Evolutionary conservation across 768 basidiomycete species (phyloP).

Genomic region (Russula lepida): DNA sequence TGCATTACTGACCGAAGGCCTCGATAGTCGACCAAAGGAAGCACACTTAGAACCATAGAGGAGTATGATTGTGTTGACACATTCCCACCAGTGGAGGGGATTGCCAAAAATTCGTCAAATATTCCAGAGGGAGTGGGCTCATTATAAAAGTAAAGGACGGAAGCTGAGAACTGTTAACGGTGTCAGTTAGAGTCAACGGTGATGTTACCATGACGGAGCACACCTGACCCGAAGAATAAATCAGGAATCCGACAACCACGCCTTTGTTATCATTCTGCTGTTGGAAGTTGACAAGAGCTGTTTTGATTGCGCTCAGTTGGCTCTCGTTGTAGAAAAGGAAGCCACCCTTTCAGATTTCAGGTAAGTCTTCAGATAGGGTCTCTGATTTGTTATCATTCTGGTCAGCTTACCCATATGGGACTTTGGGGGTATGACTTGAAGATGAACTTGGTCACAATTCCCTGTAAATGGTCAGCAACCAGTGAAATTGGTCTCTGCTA

Average conservation of each 20-base stretch:
- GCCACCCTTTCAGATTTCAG: neutral
- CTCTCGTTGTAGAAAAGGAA: neutral
- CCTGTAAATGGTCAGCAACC: neutral
- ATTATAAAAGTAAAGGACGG: conserved; percentile 17
- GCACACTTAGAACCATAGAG: neutral
- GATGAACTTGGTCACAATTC: conserved; percentile 7
- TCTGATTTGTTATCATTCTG: neutral
- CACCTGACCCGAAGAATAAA: neutral
- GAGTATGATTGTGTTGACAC: conserved; percentile 1
- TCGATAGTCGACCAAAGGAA: neutral
- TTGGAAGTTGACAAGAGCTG: neutral
- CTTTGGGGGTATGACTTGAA: conserved; percentile 19
- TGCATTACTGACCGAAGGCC: neutral
- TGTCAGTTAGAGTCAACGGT: neutral
- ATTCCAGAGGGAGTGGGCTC: conserved; percentile 12
- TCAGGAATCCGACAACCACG: neutral
- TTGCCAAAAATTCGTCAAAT: conserved; percentile 20
- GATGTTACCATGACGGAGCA: neutral
- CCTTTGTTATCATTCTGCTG: neutral
- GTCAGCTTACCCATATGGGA: conserved; percentile 24
- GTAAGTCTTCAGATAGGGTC: neutral
- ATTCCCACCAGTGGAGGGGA: neutral
- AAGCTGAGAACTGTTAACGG: neutral
- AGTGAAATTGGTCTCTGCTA: neutral
- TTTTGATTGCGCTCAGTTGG: neutral